Base-by-base conservation (phyloP, 2,329 filamentous ascomycete genomes). In the Spiromastix sp. region DNA sequence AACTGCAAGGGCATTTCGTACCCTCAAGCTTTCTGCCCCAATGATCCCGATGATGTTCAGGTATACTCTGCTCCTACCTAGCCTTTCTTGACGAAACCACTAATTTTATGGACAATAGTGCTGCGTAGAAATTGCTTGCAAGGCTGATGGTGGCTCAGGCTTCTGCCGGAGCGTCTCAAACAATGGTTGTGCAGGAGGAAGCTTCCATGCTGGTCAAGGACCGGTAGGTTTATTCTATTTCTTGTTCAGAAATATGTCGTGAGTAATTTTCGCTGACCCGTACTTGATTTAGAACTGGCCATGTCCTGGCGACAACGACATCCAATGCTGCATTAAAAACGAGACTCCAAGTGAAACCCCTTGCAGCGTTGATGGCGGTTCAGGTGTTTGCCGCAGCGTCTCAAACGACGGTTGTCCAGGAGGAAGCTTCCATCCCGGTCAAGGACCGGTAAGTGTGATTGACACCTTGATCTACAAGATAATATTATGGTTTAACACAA, bases 121-220 rank as follows among this genome's bases (percentile, higher is more conserved):
- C 37, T 39, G 37, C 13, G 37, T 39, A 15, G 24, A 35, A 25
- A 19, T 39, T 5, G 18, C 33, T 17, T 39, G 37, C 19, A 30
- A 30, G 19, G 32, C 27, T 11, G 37, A 27, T 5, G 32, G 25
- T 2, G 26, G 27, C 17, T 12, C 15, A 10, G 37, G 37, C 2
- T 20, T 25, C 10, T 39, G 37, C 11, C 24, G 25, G 24, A 39
- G 26, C 7, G n/a, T n/a, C n/a, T 28, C 24, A 7, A 25, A 21
- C 4, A 20, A 20, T 9, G 20, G 15, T n/a, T 39, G 37, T 13
- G 13, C 32, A 6, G 31, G 32, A 4, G 37, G 37, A 5, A n/a
- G 32, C 15, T 30, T 31, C 19, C 25, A 30, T n/a, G 16, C 22
- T 2, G 27, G 37, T 9, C 17, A 5, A 12, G 22, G 32, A 7